Evolutionary conservation across 345 rosid species (phyloP).

Genomic region (Pelargonium nanum): DNA sequence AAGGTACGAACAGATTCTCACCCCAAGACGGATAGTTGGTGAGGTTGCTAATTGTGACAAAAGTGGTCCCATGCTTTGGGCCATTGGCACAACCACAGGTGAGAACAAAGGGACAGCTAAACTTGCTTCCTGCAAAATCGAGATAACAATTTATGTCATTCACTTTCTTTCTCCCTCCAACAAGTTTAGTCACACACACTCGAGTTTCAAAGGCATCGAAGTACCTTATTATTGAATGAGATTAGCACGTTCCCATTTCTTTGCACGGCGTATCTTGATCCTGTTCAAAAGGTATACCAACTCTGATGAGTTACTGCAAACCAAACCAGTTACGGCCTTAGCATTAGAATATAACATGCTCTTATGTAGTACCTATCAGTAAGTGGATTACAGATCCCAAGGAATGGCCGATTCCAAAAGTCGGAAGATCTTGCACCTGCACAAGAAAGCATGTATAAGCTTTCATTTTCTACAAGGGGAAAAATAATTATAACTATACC

Average conservation of each 20-base stretch:
- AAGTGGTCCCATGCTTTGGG: conserved; percentile 85
- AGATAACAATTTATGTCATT: background rate
- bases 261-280: conserved; percentile 91
- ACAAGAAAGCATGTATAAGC: background rate
- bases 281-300: conserved; percentile 30
- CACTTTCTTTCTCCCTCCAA: too few relatives aligned
- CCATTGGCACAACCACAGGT: conserved; percentile 84
- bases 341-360: conserved; percentile 2
- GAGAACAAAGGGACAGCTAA: conserved; percentile 88
- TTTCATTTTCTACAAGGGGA: background rate
- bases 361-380: conserved; percentile 55
- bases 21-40: conserved; percentile 81
- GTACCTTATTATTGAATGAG: conserved; percentile 97
- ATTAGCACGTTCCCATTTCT: conserved; percentile 75
- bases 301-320: conserved; percentile 3
- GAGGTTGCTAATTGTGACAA: conserved; percentile 65
- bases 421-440: conserved; percentile 85
- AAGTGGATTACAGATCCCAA: conserved; percentile 94
- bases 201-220: background rate
- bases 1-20: conserved; percentile 21
- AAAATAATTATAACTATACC: background rate
- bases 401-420: conserved; percentile 91
- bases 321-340: conserved; percentile 7
- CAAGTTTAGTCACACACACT: background rate
- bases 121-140: conserved; percentile 68